These are phyloP conservation scores for Yamadazyma akitaensis DNA, from an alignment of 805 yeast genomes.

Conservation along the genomic window DNA sequence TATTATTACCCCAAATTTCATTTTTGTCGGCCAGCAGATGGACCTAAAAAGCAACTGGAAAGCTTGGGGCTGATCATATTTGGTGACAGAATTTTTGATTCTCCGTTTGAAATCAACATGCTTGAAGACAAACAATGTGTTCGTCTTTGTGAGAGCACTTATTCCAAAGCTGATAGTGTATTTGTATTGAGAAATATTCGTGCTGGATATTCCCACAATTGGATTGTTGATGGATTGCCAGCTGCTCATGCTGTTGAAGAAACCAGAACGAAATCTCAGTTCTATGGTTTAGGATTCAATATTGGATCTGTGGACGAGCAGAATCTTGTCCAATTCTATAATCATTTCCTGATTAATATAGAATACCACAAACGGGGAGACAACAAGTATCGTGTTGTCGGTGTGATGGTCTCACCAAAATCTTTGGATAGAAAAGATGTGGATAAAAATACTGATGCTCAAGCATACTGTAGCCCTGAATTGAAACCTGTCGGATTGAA, in stretches of 20 bases:
- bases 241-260: slow-evolving; percentile 68
- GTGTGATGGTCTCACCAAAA: slow-evolving; percentile 72
- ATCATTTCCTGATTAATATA: slow-evolving; percentile 74
- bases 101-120: slow-evolving; percentile 84
- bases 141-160: slow-evolving; percentile 58
- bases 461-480: slow-evolving; percentile 28
- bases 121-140: slow-evolving; percentile 67
- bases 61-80: slow-evolving; percentile 89
- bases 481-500: slow-evolving; percentile 45
- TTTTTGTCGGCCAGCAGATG: slow-evolving; percentile 74
- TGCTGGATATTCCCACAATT: slow-evolving; percentile 83
- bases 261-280: slow-evolving; percentile 53
- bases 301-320: slow-evolving; percentile 66
- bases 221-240: slow-evolving; percentile 95
- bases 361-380: slow-evolving; percentile 79
- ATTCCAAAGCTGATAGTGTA: slow-evolving; percentile 62
- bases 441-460: slow-evolving; percentile 19
- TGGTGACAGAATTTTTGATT: slow-evolving; percentile 92
- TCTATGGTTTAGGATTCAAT: slow-evolving; percentile 78
- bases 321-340: slow-evolving; percentile 59
- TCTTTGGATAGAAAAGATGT: slow-evolving; percentile 44
- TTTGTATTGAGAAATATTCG: slow-evolving; percentile 77
- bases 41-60: slow-evolving; percentile 73
- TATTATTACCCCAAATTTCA: slow-evolving; percentile 81
- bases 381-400: slow-evolving; percentile 80